These are phyloP conservation scores for Amanita muscaria DNA, from an alignment of 768 basidiomycete species.

Conservation along the genomic window DNA sequence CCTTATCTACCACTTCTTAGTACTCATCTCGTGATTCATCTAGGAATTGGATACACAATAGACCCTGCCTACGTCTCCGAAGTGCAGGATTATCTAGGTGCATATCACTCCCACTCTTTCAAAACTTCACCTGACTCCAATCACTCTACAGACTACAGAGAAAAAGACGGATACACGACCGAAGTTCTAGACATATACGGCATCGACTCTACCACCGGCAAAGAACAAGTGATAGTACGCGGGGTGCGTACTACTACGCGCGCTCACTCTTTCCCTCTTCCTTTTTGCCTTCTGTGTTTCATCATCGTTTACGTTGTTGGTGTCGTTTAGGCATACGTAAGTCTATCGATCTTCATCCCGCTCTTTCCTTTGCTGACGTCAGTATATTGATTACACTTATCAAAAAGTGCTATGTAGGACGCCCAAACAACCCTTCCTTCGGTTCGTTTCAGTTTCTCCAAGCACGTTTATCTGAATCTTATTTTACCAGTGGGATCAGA, in stretches of 20 bases:
- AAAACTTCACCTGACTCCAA: not conserved
- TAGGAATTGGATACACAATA: slow-evolving; percentile 83
- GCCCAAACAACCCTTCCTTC: slow-evolving; percentile 83
- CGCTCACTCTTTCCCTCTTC: too few species aligned
- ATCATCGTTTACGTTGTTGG: too few species aligned
- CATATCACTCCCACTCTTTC: too few species aligned
- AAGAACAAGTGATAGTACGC: slow-evolving; percentile 47
- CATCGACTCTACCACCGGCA: slow-evolving; percentile 35
- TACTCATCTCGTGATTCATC: not conserved
- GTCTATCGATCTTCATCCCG: slow-evolving; percentile 14
- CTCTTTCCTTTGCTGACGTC: not conserved
- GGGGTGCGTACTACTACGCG: slow-evolving; percentile 29
- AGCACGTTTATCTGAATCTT: slow-evolving; percentile 1
- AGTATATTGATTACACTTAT: not conserved
- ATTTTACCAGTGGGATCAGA: slow-evolving; percentile 68
- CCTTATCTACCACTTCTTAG: not conserved
- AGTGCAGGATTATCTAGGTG: slow-evolving; percentile 80
- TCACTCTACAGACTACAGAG: not conserved
- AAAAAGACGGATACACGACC: slow-evolving; percentile 74
- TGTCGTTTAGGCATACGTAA: slow-evolving; percentile 54
- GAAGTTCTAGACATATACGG: slow-evolving; percentile 71
- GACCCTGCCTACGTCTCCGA: slow-evolving; percentile 66
- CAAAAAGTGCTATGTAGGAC: slow-evolving; percentile 75
- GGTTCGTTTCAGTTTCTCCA: slow-evolving; percentile 33
- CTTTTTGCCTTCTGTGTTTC: too few species aligned